A percentile compares a stretch with the other conserved stretches of the same genome.
Conservation (phyloP, 352 stramenopile genomes). For the Globisporangium canariense region DNA sequence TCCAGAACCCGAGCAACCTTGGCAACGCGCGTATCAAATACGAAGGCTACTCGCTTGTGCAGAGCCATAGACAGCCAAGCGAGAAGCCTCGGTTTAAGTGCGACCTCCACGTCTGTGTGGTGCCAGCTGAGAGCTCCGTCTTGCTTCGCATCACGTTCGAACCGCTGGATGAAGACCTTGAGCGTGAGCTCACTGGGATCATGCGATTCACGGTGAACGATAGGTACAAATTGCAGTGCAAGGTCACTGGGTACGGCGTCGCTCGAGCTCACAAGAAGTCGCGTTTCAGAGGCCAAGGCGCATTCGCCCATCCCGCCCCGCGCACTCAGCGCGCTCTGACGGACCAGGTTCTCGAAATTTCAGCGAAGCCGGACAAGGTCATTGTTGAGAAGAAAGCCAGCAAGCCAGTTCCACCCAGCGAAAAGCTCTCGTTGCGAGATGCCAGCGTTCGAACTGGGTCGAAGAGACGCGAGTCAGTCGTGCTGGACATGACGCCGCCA, state of each 20-base stretch:
- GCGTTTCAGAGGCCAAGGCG: constrained; percentile 22
- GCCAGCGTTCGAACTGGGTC: neutral
- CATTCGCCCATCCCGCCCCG: constrained; percentile 7
- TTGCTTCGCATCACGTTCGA: constrained; percentile 66
- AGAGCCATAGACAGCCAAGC: constrained; percentile 11
- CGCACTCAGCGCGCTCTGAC: neutral
- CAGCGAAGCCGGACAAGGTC: neutral
- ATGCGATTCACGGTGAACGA: constrained; percentile 73
- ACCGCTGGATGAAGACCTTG: constrained; percentile 35
- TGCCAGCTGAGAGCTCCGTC: constrained; percentile 50
- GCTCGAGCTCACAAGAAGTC: constrained; percentile 22
- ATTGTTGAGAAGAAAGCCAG: neutral
- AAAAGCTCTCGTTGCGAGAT: constrained; percentile 3
- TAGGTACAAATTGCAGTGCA: constrained; percentile 47
- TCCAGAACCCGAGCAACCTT: constrained; percentile 57
- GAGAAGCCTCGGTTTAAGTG: constrained; percentile 56
- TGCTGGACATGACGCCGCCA: constrained; percentile 44
- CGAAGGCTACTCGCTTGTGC: constrained; percentile 52
- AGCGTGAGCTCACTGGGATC: constrained; percentile 33
- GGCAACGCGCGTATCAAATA: constrained; percentile 67
- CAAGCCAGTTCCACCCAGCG: constrained; percentile 5
- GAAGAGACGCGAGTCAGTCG: constrained; percentile 34
- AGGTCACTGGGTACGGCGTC: constrained; percentile 27
- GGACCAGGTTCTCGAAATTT: constrained; percentile 11
- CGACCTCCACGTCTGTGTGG: constrained; percentile 66